Evolutionary conservation across 441 rosid species (phyloP).

Genomic region (Populus hybrid): DNA sequence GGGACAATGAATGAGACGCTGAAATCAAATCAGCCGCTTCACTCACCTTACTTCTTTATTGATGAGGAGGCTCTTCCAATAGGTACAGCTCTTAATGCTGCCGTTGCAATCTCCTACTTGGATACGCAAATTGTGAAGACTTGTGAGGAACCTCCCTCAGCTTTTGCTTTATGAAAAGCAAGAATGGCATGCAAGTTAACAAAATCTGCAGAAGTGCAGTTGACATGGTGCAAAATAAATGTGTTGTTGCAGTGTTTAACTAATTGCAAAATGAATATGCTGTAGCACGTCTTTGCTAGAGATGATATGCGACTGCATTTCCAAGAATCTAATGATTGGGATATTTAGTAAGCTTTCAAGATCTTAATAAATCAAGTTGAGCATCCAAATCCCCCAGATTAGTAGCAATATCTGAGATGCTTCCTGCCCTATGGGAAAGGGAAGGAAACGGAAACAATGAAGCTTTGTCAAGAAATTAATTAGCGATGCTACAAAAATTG

Average conservation of each 20-base stretch:
- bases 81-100: constrained; percentile 50
- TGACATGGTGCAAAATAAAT: background rate
- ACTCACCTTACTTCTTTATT: constrained; percentile 42
- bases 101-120: constrained; percentile 45
- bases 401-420: background rate
- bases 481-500: background rate
- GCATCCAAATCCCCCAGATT: background rate
- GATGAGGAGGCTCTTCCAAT: constrained; percentile 50
- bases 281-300: background rate
- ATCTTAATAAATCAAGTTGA: too few species aligned
- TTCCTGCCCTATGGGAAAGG: background rate
- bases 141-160: constrained; percentile 5
- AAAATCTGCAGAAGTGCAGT: background rate
- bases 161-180: background rate
- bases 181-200: background rate
- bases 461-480: background rate
- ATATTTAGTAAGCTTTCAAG: background rate
- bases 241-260: background rate
- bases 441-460: background rate
- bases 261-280: background rate
- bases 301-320: background rate
- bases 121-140: constrained; percentile 23
- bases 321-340: background rate
- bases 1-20: constrained; percentile 42
- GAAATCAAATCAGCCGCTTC: constrained; percentile 36